Percentiles rank a stretch among this genome's conserved stretches.
Conservation (phyloP, 805 yeast species). For the Cyberlindnera euphorbiae region DNA sequence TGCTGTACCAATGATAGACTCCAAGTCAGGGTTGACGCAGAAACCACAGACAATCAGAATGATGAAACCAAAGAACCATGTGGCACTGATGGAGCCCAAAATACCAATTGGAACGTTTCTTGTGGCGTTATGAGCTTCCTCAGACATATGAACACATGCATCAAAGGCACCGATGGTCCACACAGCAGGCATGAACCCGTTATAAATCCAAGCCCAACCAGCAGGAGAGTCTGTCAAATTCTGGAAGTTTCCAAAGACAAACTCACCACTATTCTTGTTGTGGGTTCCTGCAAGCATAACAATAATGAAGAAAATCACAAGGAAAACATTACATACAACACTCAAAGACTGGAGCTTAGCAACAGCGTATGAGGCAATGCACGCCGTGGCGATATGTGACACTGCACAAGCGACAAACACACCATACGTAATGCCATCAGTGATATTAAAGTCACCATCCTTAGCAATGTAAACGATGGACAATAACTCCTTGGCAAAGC, state of each 20-base stretch:
- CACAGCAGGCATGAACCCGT: conserved; percentile 57
- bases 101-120: conserved; percentile 62
- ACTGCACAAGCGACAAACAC: conserved; percentile 59
- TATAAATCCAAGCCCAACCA: conserved; percentile 50
- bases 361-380: conserved; percentile 50
- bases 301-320: conserved; percentile 52
- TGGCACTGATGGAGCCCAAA: conserved; percentile 48
- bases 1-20: conserved; percentile 27
- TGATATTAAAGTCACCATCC: conserved; percentile 52
- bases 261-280: conserved; percentile 38
- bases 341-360: conserved; percentile 59
- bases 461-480: conserved; percentile 52
- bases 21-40: conserved; percentile 36
- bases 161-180: conserved; percentile 78
- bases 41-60: conserved; percentile 51
- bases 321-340: conserved; percentile 46
- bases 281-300: conserved; percentile 60
- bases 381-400: conserved; percentile 47
- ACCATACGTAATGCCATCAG: conserved; percentile 54
- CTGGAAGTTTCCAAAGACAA: conserved; percentile 48
- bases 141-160: conserved; percentile 67
- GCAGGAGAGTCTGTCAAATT: conserved; percentile 48
- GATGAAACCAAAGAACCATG: conserved; percentile 54
- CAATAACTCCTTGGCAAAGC: conserved; percentile 56
- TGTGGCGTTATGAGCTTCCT: conserved; percentile 60